Base-by-base conservation (phyloP, 306 rosid species). In the Vigna unguiculata region DNA sequence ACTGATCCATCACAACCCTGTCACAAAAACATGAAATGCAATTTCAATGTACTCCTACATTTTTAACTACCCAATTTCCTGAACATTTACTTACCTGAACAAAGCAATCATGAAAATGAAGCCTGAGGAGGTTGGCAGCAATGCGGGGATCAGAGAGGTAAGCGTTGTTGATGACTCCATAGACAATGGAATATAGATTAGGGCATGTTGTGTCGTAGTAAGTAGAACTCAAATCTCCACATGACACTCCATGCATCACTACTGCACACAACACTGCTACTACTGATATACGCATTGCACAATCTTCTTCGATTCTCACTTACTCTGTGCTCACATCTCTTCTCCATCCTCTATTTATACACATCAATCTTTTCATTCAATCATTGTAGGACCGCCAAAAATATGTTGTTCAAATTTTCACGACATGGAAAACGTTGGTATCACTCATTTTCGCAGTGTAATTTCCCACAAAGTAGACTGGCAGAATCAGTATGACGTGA, bases 1-100 rank as follows among this genome's bases (percentile, higher is more conserved):
- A 87, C 1, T 34, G 91, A 89, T 71, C 25, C 91, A 78, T 89
- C 93, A 69, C 93, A 89, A 9, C 93, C 91, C 93, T 89, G 71
- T 45, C 72, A 66, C 5, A 72, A 48, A 25, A 11, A 57, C n/a
- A n/a, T 12, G 0, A 32, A 28, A 28, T 28, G 30, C 30, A 28
- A 28, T 28, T 28, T 28, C 5, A 28, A 25, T 25, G 4, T 25
- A 25, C 30, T 25, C 30, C 1, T 24, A 24, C n/a, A n/a, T n/a
- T 24, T 24, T 24, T 24, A 24, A 24, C 25, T 24, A 24, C 25
- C 25, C 25, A 24, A 24, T 1, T 24, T 24, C 25, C 28, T 25
- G 30, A 28, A 1, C 30, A 28, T 0, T 3, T 11, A 72, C 78
- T 0, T 59, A 88, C 68, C 22, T 82, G 82, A 40, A 89, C 90